Base-by-base conservation (phyloP, 768 basidiomycete species). In the Sporobolomyces pararoseus region DNA sequence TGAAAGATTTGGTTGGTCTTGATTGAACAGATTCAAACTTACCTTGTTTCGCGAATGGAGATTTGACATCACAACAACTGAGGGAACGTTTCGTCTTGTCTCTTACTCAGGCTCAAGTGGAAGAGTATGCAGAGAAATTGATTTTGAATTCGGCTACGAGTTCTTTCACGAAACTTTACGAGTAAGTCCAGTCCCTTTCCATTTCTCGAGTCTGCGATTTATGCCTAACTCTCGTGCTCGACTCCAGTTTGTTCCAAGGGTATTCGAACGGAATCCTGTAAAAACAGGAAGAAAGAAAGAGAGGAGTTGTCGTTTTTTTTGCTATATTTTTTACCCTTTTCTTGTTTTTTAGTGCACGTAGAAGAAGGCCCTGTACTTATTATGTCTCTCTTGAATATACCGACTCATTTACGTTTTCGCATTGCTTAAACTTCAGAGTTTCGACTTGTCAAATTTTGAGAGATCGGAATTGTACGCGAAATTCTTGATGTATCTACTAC, bases 101-200 rank as follows among this genome's bases (percentile, higher is more conserved):
- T 5, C 82, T 97, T 37, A 93, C 92, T 0, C 90, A 94, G 72
- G 84, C 78, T 83, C 68, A 73, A 42, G 88, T 94, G 34, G 91
- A 87, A 50, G 90, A 92, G 42, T 86, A 95, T 77, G 84, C 96
- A n/a, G 91, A 97, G 73, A 83, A 87, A 54, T 82, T 99, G 52
- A 89, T 99, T 71, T 88, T 96, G 71, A 89, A 84, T 63, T 95
- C 94, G 0, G 81, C 96, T 53, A 92, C 91, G 17, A 94, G 91
- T 37, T 87, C 90, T 71, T 98, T 94, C 89, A 98, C 96, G 44
- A 84, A 93, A 74, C 80, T 98, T 39, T 99, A 99, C 78, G 96
- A 99, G 80, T 96, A 23, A 37, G 72, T 35, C 14, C 3, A 39
- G 25, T 29, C 34, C 25, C 39, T 32, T 23, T 7, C 13, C 4